These are phyloP conservation scores for Rhizomucor pusillus DNA, from an alignment of 371 early-diverging fungal genomes.

Conservation along the genomic window DNA sequence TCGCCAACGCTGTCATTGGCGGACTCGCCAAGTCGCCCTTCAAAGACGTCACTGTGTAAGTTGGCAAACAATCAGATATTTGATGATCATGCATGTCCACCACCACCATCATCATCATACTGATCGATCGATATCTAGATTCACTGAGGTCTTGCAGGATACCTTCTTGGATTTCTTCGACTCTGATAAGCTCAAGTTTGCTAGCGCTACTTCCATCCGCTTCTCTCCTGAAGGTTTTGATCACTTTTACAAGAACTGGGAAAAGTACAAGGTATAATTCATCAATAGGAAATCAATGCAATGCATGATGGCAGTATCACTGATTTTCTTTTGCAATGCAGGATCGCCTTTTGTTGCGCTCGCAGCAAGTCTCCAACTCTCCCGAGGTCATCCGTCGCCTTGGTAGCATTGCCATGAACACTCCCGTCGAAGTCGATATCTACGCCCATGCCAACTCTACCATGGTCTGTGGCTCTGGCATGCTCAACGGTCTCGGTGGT, in stretches of 20 bases:
- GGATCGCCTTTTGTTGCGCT: slow-evolving; percentile 46
- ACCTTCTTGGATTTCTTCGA: slow-evolving; percentile 57
- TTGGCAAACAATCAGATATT: not conserved
- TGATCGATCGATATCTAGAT: slow-evolving; percentile 16
- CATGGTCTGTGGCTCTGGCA: slow-evolving; percentile 50
- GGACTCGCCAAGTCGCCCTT: slow-evolving; percentile 50
- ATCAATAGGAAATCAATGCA: not conserved
- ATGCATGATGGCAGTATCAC: not conserved
- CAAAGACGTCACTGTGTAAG: slow-evolving; percentile 52
- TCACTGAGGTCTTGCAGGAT: slow-evolving; percentile 50
- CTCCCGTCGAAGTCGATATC: slow-evolving; percentile 57
- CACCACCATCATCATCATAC: not conserved
- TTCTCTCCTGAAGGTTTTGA: slow-evolving; percentile 56
- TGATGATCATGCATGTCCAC: not conserved
- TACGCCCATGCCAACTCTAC: slow-evolving; percentile 57
- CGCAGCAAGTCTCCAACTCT: slow-evolving; percentile 54
- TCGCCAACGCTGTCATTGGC: slow-evolving; percentile 55
- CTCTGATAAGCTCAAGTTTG: slow-evolving; percentile 49
- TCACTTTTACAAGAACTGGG: slow-evolving; percentile 51
- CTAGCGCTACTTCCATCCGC: slow-evolving; percentile 53
- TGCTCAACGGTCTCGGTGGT: slow-evolving; percentile 56
- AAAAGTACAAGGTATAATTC: slow-evolving; percentile 24
- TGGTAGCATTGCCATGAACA: slow-evolving; percentile 59
- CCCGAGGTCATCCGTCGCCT: slow-evolving; percentile 54
- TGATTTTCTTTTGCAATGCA: not conserved